Evolutionary conservation across 78 protist species (phyloP).

Genomic region (Chrysochromulina tobinii): DNA sequence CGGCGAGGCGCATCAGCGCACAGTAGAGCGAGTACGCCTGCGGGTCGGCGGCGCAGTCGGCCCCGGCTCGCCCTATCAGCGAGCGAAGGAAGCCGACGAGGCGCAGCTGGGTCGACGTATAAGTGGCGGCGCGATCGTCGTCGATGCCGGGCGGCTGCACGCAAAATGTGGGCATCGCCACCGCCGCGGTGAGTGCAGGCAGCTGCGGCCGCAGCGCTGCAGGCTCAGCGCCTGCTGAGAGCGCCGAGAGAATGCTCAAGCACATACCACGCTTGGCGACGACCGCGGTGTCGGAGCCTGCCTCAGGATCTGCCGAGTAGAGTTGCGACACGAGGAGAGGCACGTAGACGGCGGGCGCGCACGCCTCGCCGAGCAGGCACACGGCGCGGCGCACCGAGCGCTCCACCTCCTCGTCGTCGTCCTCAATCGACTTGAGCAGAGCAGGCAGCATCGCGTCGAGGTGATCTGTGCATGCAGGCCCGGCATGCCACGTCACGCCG

Average conservation of each 20-base stretch:
- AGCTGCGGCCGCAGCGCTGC: not conserved
- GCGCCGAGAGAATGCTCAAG: too few species aligned
- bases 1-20: conserved; percentile 5
- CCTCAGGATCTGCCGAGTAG: too few species aligned
- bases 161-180: not conserved
- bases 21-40: not conserved
- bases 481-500: not conserved
- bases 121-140: not conserved
- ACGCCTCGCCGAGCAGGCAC: not conserved
- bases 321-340: not conserved
- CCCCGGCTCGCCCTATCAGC: not conserved
- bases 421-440: not conserved
- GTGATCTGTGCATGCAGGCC: not conserved
- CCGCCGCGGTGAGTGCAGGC: not conserved
- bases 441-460: not conserved
- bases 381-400: not conserved
- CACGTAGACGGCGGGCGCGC: not conserved
- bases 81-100: not conserved
- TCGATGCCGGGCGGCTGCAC: not conserved
- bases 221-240: too few species aligned
- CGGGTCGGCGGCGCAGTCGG: not conserved
- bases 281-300: too few species aligned
- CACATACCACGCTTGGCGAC: too few species aligned
- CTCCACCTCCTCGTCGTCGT: not conserved
- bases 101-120: not conserved